A percentile compares a stretch with the other conserved stretches of the same genome.
Evolutionary conservation across 73 alveolate genomes (phyloP).

Genomic region (Loxodes magnus): DNA sequence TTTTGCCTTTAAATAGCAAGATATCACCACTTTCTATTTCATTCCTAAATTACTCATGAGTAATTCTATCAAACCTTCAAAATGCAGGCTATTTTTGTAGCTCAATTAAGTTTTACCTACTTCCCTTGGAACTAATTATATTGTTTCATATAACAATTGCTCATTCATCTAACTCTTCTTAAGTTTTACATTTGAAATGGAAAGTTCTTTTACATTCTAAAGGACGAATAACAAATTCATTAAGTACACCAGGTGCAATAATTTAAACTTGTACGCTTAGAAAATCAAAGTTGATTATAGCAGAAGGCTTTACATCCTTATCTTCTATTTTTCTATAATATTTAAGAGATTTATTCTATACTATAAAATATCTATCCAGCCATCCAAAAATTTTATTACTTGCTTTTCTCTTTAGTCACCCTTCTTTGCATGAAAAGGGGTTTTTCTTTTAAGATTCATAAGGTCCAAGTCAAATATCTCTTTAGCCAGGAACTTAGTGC

Average conservation of each 20-base stretch:
- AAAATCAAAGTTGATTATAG: not conserved
- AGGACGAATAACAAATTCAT: not conserved
- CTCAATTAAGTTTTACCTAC: not conserved
- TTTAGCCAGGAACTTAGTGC: too few species aligned
- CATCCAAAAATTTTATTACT: too few species aligned
- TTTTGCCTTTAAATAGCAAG: constrained; percentile 51
- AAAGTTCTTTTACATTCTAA: constrained; percentile 19
- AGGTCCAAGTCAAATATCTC: too few species aligned
- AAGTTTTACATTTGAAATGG: constrained; percentile 11
- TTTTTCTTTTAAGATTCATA: too few species aligned
- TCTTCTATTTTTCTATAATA: constrained; percentile 1
- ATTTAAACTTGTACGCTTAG: constrained; percentile 8
- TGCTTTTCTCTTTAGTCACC: too few species aligned
- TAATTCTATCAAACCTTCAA: constrained; percentile 39
- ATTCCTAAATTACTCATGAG: constrained; percentile 20
- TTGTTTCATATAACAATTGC: constrained; percentile 7
- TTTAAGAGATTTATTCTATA: not conserved
- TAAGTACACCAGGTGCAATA: constrained; percentile 1
- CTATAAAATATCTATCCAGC: not conserved
- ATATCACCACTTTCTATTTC: constrained; percentile 62
- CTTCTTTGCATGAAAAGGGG: too few species aligned
- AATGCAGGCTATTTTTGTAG: constrained; percentile 15
- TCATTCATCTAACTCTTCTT: constrained; percentile 27
- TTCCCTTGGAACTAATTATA: constrained; percentile 19
- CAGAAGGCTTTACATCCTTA: not conserved